Evolutionary conservation across 352 stramenopile genomes (phyloP).

Genomic region (Thalassiosira mediterranea): DNA sequence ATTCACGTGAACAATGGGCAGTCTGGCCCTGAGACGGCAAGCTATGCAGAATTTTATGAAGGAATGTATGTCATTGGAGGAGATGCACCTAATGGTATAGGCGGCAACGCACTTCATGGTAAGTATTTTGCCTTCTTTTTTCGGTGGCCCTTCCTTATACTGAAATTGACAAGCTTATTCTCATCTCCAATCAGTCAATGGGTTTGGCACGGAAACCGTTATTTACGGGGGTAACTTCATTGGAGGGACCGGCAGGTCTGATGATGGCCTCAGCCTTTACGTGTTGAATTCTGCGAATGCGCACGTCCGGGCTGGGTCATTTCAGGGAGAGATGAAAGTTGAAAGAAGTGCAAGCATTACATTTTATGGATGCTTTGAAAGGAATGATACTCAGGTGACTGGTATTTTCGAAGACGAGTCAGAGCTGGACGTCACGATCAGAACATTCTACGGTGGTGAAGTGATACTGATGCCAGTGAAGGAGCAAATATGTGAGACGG

Average conservation of each 20-base stretch:
- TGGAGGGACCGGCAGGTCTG: conserved; percentile 24
- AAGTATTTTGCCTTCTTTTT: too few species aligned
- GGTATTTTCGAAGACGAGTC: conserved; percentile 34
- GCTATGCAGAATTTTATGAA: conserved; percentile 38
- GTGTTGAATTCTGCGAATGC: conserved; percentile 43
- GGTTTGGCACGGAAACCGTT: conserved; percentile 32
- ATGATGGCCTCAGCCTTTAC: conserved; percentile 28
- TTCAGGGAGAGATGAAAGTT: conserved; percentile 31
- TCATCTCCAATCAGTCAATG: conserved; percentile 35
- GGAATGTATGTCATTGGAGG: conserved; percentile 33
- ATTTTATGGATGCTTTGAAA: conserved; percentile 46
- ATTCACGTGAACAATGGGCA: conserved; percentile 48
- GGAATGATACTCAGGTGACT: conserved; percentile 18
- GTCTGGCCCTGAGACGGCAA: conserved; percentile 24
- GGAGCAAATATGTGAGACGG: conserved; percentile 45
- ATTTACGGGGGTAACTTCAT: conserved; percentile 42
- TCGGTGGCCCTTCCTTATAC: too few species aligned
- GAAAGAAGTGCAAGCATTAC: conserved; percentile 8
- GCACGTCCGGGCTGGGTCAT: conserved; percentile 38
- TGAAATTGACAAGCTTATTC: too few species aligned
- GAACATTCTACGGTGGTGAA: conserved; percentile 12
- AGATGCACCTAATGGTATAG: conserved; percentile 22
- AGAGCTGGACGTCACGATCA: conserved; percentile 14
- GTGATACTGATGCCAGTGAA: conserved; percentile 23
- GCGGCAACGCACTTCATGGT: conserved; percentile 35